Base-by-base conservation (phyloP, 2,329 filamentous ascomycete genomes). In the Colletotrichum limetticola region DNA sequence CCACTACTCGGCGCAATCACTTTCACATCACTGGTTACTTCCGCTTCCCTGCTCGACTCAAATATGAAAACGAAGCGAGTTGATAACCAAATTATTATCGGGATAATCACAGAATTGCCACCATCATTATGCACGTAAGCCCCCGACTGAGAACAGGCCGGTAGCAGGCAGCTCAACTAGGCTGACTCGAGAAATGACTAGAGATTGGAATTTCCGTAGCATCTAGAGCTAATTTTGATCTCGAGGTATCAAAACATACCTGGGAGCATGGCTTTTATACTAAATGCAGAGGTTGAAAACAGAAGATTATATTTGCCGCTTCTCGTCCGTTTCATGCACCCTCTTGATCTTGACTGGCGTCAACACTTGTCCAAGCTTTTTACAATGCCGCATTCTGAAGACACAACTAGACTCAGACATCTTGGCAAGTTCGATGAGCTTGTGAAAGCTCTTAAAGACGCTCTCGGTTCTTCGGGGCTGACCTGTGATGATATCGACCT, bases 1-100 rank as follows among this genome's bases (percentile, higher is more conserved):
- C 19, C n/a, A 22, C 14, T 4, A 26, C 52, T 55, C 52, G 52
- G 52, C 57, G 77, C 80, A 95, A 14, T 22, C n/a, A 26, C 24
- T 12, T 55, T 26, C 24, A 55, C 52, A 26, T 5, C 3, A 26
- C 22, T 55, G 52, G 22, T 26, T 4, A 55, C 52, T 22, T 55
- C 49, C 22, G 52, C 24, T 24, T 55, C 52, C 24, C 19, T 26
- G 11, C 11, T 55, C 22, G 12, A 26, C 8, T 55, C 22, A n/a
- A 24, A 1, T 24, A 4, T 22, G n/a, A 26, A 11, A 26, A 49
- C 16, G 19, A 49, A 6, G 16, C 8, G 42, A 49, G 19, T 19
- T 49, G 42, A 49, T 49, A 11, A 49, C 16, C 42, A n/a, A 11
- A 49, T 9, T n/a, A 11, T 49, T 8, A 0, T 49, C 42, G 19